Percentiles rank a stretch among this genome's conserved stretches.
These are phyloP conservation scores for Kodamaea jinghongensis DNA, from an alignment of 805 yeast species.

Conservation along the genomic window DNA sequence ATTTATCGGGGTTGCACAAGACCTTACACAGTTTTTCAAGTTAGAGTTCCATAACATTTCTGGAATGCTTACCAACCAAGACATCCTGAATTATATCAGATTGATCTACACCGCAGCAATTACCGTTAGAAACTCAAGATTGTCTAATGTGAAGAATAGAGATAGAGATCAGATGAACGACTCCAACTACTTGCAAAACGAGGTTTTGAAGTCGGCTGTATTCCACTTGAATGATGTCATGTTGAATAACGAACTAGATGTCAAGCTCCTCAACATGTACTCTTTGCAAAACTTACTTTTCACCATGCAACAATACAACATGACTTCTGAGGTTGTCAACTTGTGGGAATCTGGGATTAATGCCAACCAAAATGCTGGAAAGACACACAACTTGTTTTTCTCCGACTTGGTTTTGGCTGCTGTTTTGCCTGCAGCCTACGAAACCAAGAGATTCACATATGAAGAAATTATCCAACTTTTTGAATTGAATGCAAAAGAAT, in stretches of 20 bases:
- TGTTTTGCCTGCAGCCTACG: slow-evolving; percentile 63
- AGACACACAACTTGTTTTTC: slow-evolving; percentile 46
- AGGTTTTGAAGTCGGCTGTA: slow-evolving; percentile 31
- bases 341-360: slow-evolving; percentile 68
- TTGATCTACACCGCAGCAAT: slow-evolving; percentile 25
- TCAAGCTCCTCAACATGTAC: slow-evolving; percentile 18
- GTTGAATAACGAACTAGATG: slow-evolving; percentile 27
- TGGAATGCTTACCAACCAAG: slow-evolving; percentile 16
- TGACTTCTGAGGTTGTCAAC: slow-evolving; percentile 61
- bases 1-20: slow-evolving; percentile 5
- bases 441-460: slow-evolving; percentile 56
- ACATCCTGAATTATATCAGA: slow-evolving; percentile 21
- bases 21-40: slow-evolving; percentile 3
- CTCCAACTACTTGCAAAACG: slow-evolving; percentile 27
- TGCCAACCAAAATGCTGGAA: slow-evolving; percentile 20
- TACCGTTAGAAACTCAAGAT: slow-evolving; percentile 30
- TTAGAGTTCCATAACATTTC: slow-evolving; percentile 21
- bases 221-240: slow-evolving; percentile 30
- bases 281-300: slow-evolving; percentile 26
- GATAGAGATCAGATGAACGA: slow-evolving; percentile 35
- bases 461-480: slow-evolving; percentile 59
- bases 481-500: slow-evolving; percentile 37
- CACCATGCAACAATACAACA: slow-evolving; percentile 46
- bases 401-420: slow-evolving; percentile 67
- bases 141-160: slow-evolving; percentile 32